Conservation (phyloP, 108 stramenopile genomes). For the Skeletonema marinoi region DNA sequence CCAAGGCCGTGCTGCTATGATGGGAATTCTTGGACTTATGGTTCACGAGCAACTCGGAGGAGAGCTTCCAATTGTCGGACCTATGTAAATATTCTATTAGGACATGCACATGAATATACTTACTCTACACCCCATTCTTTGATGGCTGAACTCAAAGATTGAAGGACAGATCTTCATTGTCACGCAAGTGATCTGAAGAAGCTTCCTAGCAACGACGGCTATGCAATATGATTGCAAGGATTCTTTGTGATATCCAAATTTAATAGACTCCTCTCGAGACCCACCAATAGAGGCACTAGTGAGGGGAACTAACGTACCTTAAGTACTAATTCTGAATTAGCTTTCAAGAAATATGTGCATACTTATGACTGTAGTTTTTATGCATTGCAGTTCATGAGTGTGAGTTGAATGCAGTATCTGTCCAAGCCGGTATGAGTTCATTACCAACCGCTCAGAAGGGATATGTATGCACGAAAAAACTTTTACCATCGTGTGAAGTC, state of each 20-base stretch:
- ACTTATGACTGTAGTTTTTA: neutral
- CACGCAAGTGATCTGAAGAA: neutral
- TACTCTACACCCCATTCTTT: neutral
- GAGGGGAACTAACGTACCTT: neutral
- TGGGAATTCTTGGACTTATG: constrained; percentile 91
- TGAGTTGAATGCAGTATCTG: too few relatives aligned
- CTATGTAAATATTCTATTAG: constrained; percentile 29
- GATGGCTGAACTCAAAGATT: neutral
- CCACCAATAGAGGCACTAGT: constrained; percentile 3
- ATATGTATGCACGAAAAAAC: too few relatives aligned
- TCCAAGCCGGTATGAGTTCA: too few relatives aligned
- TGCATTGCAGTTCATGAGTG: too few relatives aligned
- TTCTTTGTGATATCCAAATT: neutral
- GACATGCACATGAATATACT: neutral
- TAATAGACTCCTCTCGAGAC: constrained; percentile 1
- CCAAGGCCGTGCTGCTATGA: constrained; percentile 90
- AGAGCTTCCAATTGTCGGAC: constrained; percentile 35
- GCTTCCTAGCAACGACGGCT: constrained; percentile 1
- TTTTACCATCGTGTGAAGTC: too few relatives aligned
- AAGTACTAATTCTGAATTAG: constrained; percentile 3
- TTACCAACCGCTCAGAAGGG: too few relatives aligned
- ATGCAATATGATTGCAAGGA: neutral
- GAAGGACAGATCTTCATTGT: neutral
- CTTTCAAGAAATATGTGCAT: neutral
- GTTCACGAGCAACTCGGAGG: constrained; percentile 84